Base-by-base conservation (phyloP, 148 eudicot species). In the Arctostaphylos glauca region DNA sequence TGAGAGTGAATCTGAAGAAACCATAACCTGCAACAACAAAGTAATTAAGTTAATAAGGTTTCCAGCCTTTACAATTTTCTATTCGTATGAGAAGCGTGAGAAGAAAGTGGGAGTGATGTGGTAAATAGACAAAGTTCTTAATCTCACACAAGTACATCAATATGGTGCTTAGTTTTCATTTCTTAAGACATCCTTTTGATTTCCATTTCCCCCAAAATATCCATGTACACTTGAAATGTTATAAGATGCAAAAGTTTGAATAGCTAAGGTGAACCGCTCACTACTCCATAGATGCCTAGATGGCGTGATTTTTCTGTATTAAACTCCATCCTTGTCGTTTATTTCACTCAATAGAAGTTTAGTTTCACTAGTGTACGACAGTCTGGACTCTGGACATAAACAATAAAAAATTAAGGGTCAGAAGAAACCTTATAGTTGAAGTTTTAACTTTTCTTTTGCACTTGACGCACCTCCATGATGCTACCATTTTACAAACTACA, bases 1-100 rank as follows among this genome's bases (percentile, higher is more conserved):
- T 16, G 90, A 83, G 62, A 86, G 87, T 44, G 88, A 87, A 83
- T 90, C 94, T 38, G 92, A 75, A 81, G 79, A 78, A 62, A 41
- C 87, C 64, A 88, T 81, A 82, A 84, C 93, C 98, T 94, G 77
- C 44, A 86, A 84, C 48, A 85, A 68, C 70, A 44, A 84, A 64
- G 23, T 82, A 79, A 55, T 67, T 9, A 76, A 21, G 47, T 15
- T n/a, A 68, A 31, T 19, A 47, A 81, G 23, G 56, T 6, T 62
- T 47, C 6, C 14, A 50, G 23, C 44, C 10, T 62, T 64, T 31
- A 47, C 31, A 60, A 48, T 9, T 7, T 46, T 38, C 53, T 9
- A 18, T 60, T 38, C 10, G 6, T 18, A 43, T 5, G 67, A 78
- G 68, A 10, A 13, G 31, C 56, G 13, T 18, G 46, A 60, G 14